Base-by-base conservation (phyloP, 1,139 yeast genomes). In the Diutina neorugosa region DNA sequence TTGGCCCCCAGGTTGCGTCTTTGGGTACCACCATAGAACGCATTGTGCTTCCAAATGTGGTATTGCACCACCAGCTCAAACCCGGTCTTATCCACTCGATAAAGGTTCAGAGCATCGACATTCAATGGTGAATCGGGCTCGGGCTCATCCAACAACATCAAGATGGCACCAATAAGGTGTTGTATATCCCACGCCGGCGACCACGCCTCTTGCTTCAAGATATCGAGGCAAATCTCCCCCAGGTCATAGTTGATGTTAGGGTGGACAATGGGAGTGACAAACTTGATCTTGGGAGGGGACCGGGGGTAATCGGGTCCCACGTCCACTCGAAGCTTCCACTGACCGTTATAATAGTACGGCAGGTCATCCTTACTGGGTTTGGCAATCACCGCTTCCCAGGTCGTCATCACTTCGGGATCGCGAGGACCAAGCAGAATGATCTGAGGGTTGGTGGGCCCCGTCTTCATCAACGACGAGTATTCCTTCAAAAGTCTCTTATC, bases 111-210 rank as follows among this genome's bases (percentile, higher is more conserved):
- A 64, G 88, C 80, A 64, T 90, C 97, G 27, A 90, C 76, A 62
- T 90, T 88, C 52, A 90, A 69, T 0, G 97, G 97, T 43, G 91
- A 82, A 60, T 86, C 86, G 0, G 95, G 93, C 63, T 86, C 96
- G 0, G 96, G 96, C 54, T 82, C 82, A 54, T 78, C 81, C 21
- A 90, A 67, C 57, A 90, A 74, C 63, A 82, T 76, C 54, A 84
- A 69, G 1, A 89, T 80, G 0, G 96, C 96, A 34, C 81, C 76
- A 51, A 87, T 72, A n/a, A 87, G 76, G 54, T 86, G 76, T 53
- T 81, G 71, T 48, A 90, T 64, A 47, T 86, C 82, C 95, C 96
- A 90, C 1, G 95, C 95, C 0, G 96, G 96, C 0, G 93, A 79
- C 96, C 96, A 90, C 57, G 77, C 78, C 9, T 69, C 75, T 44